A percentile compares a stretch with the other conserved stretches of the same genome.
Evolutionary conservation across 495 filamentous ascomycete species (phyloP).

Genomic region (Xylaria venustula): DNA sequence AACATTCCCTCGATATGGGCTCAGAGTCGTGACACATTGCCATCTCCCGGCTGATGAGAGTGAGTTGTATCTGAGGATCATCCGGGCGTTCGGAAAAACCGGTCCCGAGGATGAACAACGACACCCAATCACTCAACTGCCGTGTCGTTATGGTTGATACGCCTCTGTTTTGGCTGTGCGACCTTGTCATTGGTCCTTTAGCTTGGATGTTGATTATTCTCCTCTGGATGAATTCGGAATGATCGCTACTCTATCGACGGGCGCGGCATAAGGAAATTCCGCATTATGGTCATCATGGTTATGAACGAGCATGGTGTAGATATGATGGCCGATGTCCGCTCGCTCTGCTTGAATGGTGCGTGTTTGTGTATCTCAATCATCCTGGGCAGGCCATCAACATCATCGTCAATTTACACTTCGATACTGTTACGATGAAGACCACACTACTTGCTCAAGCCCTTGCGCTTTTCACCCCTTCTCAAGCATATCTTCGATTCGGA

Average conservation of each 20-base stretch:
- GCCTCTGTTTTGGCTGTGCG: conserved; percentile 2
- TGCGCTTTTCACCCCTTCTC: conserved; percentile 25
- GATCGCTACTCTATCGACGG: conserved; percentile 14
- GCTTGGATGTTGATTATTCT: conserved; percentile 13
- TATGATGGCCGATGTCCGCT: conserved; percentile 11
- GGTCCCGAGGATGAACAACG: conserved; percentile 1
- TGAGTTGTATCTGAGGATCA: conserved; percentile 10
- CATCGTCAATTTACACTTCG: conserved; percentile 7
- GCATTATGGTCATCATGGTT: conserved; percentile 12
- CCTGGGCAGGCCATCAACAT: conserved; percentile 4
- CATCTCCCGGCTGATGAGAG: conserved; percentile 6
- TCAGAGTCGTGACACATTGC: conserved; percentile 7
- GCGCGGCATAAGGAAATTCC: conserved; percentile 17
- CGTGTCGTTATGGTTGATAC: conserved; percentile 8
- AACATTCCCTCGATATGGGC: background rate
- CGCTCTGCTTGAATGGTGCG: conserved; percentile 2
- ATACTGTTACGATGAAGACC: conserved; percentile 30
- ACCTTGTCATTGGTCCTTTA: conserved; percentile 5
- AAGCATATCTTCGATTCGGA: conserved; percentile 35
- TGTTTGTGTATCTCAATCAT: conserved; percentile 2
- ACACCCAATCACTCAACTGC: conserved; percentile 15
- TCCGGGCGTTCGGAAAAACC: conserved; percentile 8
- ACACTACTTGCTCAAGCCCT: conserved; percentile 25
- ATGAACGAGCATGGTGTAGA: conserved; percentile 4
- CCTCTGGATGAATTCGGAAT: conserved; percentile 18